Conservation (phyloP, 768 basidiomycete genomes). For the Terana coerulea region DNA sequence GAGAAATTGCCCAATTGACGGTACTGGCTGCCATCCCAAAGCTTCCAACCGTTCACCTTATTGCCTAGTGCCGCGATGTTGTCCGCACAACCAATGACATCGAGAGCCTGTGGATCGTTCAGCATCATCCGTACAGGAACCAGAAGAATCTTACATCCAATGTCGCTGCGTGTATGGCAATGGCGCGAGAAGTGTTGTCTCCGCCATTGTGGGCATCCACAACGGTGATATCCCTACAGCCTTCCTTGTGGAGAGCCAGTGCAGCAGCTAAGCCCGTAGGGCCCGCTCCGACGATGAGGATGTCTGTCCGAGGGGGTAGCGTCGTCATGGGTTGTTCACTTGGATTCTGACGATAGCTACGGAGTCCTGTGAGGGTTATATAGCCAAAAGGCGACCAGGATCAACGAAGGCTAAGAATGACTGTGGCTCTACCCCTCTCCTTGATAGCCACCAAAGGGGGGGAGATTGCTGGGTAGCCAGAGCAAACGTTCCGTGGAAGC, state of each 20-base stretch:
- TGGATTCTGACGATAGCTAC: too few relatives aligned
- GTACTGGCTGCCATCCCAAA: conserved; percentile 28
- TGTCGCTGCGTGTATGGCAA: conserved; percentile 48
- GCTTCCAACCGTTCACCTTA: conserved; percentile 23
- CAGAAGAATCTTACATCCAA: conserved; percentile 41
- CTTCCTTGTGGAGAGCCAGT: conserved; percentile 40
- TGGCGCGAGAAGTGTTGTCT: conserved; percentile 39
- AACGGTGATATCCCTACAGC: conserved; percentile 37
- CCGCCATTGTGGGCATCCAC: conserved; percentile 36
- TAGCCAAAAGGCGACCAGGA: too few relatives aligned
- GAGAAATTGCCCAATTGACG: conserved; percentile 30
- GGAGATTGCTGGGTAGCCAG: too few relatives aligned
- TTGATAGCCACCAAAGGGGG: too few relatives aligned
- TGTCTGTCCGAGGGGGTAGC: conserved; percentile 33
- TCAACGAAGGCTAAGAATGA: too few relatives aligned
- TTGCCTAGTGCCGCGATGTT: conserved; percentile 35
- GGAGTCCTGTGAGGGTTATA: too few relatives aligned
- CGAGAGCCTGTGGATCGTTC: conserved; percentile 45
- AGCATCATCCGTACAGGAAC: too few relatives aligned
- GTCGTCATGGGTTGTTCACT: too few relatives aligned
- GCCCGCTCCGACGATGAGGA: conserved; percentile 50
- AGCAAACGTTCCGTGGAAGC: too few relatives aligned
- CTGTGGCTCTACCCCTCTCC: too few relatives aligned
- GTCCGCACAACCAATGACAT: conserved; percentile 42
- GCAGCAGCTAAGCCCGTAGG: conserved; percentile 46